Base-by-base conservation (phyloP, 768 basidiomycete genomes). In the Harrya chromipes region DNA sequence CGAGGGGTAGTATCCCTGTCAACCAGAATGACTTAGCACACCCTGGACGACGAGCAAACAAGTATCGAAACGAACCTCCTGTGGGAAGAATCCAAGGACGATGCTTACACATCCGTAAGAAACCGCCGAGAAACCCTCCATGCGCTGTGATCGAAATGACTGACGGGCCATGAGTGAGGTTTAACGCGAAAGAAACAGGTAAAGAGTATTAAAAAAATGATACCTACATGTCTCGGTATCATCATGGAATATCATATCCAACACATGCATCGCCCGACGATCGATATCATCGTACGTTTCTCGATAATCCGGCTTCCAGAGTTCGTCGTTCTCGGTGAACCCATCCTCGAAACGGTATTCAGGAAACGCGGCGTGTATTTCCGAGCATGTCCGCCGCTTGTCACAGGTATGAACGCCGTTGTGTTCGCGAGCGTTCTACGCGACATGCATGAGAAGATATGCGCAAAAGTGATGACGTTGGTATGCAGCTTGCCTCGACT, bases 321-420 rank as follows among this genome's bases (percentile, higher is more conserved):
- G 65, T 13, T 72, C 63, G 58, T 90, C 87, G 8, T 74, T 67
- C 57, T 90, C 87, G 0, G 75, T 68, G 51, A 90, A 79, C 0
- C 73, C 77, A 0, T 64, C 58, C 56, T 89, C 84, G 39, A 87
- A 75, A 2, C 42, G 46, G 52, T 81, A 82, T 10, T 65, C 60
- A 0, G 83, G 80, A 16, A 63, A 63, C 3, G 39, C n/a, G 1
- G 34, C 45, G 2, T 49, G 57, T 38, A 90, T 81, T 35, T 77
- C 72, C 0, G 77, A 70, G 14, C 70, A 70, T 0, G 79, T 70
- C n/a, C 68, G 70, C 12, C 87, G 78, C 50, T 77, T 76, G 63
- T 90, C 88, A 57, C 87, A 90, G 0, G 85, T 87, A 56, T 89
- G 85, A 1, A 78, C 74, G 0, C 87, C 87, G 10, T 60, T 63